phyloP scores from a whole-genome alignment of 345 rosid species.

The Excoecaria cochinchinensis region DNA sequence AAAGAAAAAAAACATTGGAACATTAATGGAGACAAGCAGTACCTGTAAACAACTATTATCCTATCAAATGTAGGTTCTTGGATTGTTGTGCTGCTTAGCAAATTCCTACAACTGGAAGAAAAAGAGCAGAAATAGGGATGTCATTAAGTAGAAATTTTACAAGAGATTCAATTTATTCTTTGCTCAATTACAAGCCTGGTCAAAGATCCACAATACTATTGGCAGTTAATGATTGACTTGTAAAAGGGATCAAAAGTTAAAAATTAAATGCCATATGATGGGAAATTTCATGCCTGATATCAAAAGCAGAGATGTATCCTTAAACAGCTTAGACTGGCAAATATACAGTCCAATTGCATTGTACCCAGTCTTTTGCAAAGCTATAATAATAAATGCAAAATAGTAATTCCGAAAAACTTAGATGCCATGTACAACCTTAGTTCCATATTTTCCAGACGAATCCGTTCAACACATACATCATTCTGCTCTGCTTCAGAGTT shows the following conservation, averaged over 20 bases:
- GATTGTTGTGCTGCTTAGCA: slow-evolving; percentile 70
- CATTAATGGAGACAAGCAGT: slow-evolving; percentile 1
- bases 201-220: background rate
- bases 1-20: background rate
- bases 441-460: slow-evolving; percentile 79
- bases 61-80: slow-evolving; percentile 97
- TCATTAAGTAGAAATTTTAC: slow-evolving; percentile 11
- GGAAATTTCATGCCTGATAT: background rate
- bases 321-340: background rate
- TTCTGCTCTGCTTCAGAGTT: slow-evolving; percentile 46
- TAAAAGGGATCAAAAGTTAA: background rate
- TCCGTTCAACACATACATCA: slow-evolving; percentile 65
- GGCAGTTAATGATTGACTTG: background rate
- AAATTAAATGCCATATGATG: background rate
- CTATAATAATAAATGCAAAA: background rate
- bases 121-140: slow-evolving; percentile 16
- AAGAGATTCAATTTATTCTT: background rate
- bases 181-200: background rate
- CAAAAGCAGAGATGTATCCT: background rate
- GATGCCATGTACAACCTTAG: slow-evolving; percentile 49
- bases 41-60: slow-evolving; percentile 96
- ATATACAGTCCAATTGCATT: background rate
- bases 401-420: background rate
- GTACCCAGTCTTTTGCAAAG: background rate
- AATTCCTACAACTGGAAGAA: slow-evolving; percentile 53